Evolutionary conservation across 768 basidiomycete genomes (phyloP).

Genomic region (Hypsizygus marmoreus): DNA sequence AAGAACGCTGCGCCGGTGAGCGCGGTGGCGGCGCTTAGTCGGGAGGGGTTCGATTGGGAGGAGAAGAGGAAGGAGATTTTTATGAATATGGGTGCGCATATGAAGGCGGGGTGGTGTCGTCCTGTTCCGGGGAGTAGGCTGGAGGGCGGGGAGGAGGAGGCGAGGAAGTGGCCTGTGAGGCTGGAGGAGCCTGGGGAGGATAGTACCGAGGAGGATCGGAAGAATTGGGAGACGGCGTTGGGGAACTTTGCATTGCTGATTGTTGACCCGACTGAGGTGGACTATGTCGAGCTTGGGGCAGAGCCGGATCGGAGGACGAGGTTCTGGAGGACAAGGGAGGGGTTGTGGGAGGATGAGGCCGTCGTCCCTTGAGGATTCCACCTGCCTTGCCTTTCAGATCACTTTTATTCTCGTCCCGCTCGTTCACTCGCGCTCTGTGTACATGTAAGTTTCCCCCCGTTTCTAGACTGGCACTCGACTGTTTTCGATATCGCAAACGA

Average conservation of each 20-base stretch:
- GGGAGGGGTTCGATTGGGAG: slow-evolving; percentile 67
- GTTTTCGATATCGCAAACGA: too few species aligned
- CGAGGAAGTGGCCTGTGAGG: slow-evolving; percentile 59
- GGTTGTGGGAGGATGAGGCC: slow-evolving; percentile 59
- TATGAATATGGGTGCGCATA: slow-evolving; percentile 53
- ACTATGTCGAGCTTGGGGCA: slow-evolving; percentile 63
- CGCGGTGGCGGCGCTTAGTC: slow-evolving; percentile 33
- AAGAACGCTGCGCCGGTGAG: slow-evolving; percentile 12
- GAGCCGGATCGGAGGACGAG: slow-evolving; percentile 59
- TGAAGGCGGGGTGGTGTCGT: slow-evolving; percentile 75
- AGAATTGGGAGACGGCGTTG: slow-evolving; percentile 54
- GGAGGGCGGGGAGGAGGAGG: slow-evolving; percentile 53
- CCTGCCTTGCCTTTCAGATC: neutral
- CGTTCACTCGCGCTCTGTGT: too few species aligned
- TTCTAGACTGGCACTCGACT: too few species aligned
- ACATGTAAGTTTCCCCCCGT: too few species aligned
- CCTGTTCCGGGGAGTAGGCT: slow-evolving; percentile 65
- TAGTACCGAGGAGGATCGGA: slow-evolving; percentile 42
- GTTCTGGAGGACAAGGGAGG: slow-evolving; percentile 46
- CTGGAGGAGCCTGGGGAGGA: slow-evolving; percentile 50
- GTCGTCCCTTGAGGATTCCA: slow-evolving; percentile 55
- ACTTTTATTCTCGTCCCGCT: too few species aligned
- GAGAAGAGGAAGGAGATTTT: slow-evolving; percentile 61
- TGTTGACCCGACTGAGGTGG: slow-evolving; percentile 70
- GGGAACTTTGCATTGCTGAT: slow-evolving; percentile 71